phyloP scores from a whole-genome alignment of 345 rosid species.

The Sapria himalayana region DNA sequence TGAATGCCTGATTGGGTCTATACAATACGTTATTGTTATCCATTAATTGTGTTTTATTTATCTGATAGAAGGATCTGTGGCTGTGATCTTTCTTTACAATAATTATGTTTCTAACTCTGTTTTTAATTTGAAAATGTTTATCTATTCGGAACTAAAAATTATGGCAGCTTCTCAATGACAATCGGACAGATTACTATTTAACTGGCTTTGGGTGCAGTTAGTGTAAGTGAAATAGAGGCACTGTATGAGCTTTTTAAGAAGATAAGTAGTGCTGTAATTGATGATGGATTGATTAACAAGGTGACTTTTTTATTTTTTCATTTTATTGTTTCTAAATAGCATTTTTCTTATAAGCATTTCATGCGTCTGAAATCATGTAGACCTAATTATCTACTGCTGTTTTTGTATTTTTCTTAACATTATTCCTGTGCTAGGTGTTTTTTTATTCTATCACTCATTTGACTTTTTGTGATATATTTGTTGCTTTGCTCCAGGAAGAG shows the following conservation, averaged over 20 bases:
- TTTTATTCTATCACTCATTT: constrained; percentile 6
- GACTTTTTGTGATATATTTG: background rate
- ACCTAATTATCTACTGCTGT: background rate
- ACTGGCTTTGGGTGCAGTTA: constrained; percentile 33
- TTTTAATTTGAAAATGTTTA: too few relatives aligned
- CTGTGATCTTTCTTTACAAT: too few relatives aligned
- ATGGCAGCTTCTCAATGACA: too few relatives aligned
- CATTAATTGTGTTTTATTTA: too few relatives aligned
- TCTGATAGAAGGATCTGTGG: too few relatives aligned
- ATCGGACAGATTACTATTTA: constrained; percentile 7
- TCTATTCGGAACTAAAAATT: too few relatives aligned
- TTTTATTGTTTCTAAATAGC: background rate
- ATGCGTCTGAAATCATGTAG: constrained; percentile 4
- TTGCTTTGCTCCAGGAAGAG: constrained; percentile 48
- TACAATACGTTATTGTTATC: too few relatives aligned
- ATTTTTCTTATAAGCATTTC: background rate
- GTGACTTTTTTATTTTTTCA: constrained; percentile 13
- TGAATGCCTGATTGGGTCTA: too few relatives aligned
- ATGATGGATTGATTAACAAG: constrained; percentile 93
- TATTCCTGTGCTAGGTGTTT: background rate
- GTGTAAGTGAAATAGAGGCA: constrained; percentile 97
- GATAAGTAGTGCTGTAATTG: constrained; percentile 97
- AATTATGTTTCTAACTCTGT: too few relatives aligned
- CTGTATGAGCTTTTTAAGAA: constrained; percentile 94
- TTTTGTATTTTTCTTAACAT: background rate